Evolutionary conservation across 139 green algal species (phyloP).

Genomic region (Micractinium conductrix): DNA sequence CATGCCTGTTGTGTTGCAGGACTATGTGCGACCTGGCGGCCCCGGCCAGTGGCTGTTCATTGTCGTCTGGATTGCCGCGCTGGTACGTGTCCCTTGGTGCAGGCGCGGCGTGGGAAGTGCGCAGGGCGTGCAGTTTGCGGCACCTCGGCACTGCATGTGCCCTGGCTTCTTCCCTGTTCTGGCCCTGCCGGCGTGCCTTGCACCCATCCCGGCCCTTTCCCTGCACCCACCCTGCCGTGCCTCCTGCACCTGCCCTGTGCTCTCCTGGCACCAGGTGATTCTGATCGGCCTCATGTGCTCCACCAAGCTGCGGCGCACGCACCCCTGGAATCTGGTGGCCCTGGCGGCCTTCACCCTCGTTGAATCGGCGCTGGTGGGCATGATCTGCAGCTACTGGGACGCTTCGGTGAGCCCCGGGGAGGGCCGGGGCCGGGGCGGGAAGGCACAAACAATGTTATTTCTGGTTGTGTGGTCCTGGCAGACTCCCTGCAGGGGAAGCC

Average conservation of each 20-base stretch:
- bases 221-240: neutral
- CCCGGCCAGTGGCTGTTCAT: constrained; percentile 44
- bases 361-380: constrained; percentile 52
- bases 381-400: constrained; percentile 54
- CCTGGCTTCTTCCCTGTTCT: neutral
- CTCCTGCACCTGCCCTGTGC: no score
- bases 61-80: constrained; percentile 16
- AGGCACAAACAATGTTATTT: no score
- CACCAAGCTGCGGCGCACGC: constrained; percentile 43
- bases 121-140: no score
- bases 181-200: neutral
- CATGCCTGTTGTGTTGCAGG: no score
- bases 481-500: no score
- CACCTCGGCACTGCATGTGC: no score
- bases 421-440: no score
- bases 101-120: no score
- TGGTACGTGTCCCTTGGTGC: no score
- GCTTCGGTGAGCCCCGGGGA: constrained; percentile 39
- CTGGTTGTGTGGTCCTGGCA: no score
- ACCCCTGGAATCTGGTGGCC: constrained; percentile 61
- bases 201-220: neutral
- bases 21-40: constrained; percentile 23
- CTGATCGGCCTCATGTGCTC: constrained; percentile 51
- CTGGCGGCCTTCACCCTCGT: constrained; percentile 53
- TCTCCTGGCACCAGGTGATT: neutral